phyloP scores from a whole-genome alignment of 176 grass and related monocot species.

The Alloteropsis semialata region DNA sequence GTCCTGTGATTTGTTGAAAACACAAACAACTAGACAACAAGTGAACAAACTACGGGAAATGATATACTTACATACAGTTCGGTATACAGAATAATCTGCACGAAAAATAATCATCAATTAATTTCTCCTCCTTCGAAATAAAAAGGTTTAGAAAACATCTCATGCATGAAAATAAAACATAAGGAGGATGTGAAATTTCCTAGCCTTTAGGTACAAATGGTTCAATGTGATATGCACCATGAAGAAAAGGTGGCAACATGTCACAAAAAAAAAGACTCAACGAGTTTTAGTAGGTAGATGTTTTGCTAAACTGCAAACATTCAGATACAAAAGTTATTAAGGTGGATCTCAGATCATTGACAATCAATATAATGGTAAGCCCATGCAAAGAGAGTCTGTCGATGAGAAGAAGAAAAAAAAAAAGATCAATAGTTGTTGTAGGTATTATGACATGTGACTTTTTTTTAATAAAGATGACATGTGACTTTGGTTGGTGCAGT shows the following conservation, averaged over 20 bases:
- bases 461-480: no score
- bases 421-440: neutral
- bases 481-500: neutral
- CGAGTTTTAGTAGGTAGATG: neutral
- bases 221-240: neutral
- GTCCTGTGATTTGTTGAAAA: neutral
- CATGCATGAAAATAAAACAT: neutral
- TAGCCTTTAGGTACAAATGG: neutral
- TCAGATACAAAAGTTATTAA: neutral
- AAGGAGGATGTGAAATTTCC: neutral
- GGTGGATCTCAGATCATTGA: neutral
- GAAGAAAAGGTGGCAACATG: neutral
- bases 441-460: neutral
- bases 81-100: conserved; percentile 86
- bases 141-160: neutral
- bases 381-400: neutral
- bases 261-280: neutral
- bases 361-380: neutral
- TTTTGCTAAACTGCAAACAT: neutral
- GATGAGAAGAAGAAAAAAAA: neutral
- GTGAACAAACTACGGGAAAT: neutral
- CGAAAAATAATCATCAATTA: conserved; percentile 29
- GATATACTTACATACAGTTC: conserved; percentile 79
- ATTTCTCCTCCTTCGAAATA: neutral
- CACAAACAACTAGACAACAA: neutral